Conservation (phyloP, 805 yeast species). For the Candida pseudofarinosa region DNA sequence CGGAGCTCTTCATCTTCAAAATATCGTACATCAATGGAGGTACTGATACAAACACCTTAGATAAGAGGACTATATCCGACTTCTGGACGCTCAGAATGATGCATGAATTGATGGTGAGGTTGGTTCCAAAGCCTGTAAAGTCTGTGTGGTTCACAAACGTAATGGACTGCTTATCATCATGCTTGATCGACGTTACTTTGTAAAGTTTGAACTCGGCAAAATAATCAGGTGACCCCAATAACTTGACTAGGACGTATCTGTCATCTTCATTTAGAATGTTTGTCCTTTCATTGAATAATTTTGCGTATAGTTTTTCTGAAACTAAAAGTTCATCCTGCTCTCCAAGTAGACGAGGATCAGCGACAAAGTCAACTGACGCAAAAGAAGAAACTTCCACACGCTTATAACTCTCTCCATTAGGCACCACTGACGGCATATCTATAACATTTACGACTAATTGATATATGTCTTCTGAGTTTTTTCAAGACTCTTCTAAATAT, state of each 20-base stretch:
- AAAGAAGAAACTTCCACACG: slow-evolving; percentile 19
- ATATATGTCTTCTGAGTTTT: neutral
- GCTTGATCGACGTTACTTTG: slow-evolving; percentile 28
- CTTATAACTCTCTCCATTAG: neutral
- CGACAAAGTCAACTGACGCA: slow-evolving; percentile 28
- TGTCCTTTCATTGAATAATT: slow-evolving; percentile 25
- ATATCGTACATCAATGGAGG: slow-evolving; percentile 41
- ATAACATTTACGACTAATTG: neutral
- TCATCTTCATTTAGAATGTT: slow-evolving; percentile 4
- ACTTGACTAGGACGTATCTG: slow-evolving; percentile 30
- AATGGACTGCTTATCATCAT: slow-evolving; percentile 24
- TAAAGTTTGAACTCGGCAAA: slow-evolving; percentile 30
- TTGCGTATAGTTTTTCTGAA: slow-evolving; percentile 30
- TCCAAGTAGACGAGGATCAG: slow-evolving; percentile 21
- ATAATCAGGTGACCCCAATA: slow-evolving; percentile 37
- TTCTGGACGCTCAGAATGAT: slow-evolving; percentile 31
- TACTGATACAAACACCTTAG: slow-evolving; percentile 44
- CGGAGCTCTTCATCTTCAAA: slow-evolving; percentile 26
- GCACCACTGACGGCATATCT: slow-evolving; percentile 15
- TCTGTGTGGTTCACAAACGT: slow-evolving; percentile 36
- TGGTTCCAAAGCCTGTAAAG: slow-evolving; percentile 28
- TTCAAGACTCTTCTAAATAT: neutral
- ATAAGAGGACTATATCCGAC: slow-evolving; percentile 33
- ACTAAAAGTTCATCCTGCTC: slow-evolving; percentile 26
- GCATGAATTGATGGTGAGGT: slow-evolving; percentile 40